These are phyloP conservation scores for Lactifluus hygrophoroides DNA, from an alignment of 768 basidiomycete species.

Conservation along the genomic window DNA sequence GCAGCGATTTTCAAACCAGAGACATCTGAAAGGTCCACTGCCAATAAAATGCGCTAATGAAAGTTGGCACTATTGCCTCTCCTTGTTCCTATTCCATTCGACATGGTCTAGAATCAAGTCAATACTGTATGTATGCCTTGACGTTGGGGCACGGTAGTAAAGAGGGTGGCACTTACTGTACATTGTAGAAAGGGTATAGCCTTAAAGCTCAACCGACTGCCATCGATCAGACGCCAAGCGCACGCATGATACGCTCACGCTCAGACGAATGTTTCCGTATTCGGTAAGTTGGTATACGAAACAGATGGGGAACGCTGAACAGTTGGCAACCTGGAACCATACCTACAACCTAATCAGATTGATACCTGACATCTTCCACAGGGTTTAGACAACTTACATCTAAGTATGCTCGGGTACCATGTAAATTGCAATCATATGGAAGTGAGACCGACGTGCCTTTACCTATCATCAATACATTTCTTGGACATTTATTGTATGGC, in stretches of 20 bases:
- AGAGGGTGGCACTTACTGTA: not conserved
- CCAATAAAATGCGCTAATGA: not conserved
- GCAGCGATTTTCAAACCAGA: not conserved
- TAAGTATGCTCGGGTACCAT: not conserved
- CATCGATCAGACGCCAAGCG: not conserved
- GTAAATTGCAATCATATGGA: not conserved
- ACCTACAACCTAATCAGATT: not conserved
- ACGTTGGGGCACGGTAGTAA: not conserved
- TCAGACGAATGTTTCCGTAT: not conserved
- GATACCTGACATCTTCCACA: not conserved
- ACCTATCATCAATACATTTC: conserved; percentile 74
- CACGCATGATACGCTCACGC: not conserved
- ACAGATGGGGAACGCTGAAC: not conserved
- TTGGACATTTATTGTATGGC: too few relatives aligned
- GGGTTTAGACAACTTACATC: not conserved
- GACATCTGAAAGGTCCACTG: not conserved
- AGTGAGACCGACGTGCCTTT: conserved; percentile 20
- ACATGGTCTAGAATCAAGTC: not conserved
- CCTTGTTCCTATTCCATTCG: not conserved
- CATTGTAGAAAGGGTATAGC: not conserved
- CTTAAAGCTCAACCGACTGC: not conserved
- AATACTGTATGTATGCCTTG: not conserved
- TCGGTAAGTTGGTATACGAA: not conserved
- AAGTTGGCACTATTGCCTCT: not conserved
- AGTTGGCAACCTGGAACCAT: not conserved